Base-by-base conservation (phyloP, 139 green algal species). In the Zygnema cylindricum region DNA sequence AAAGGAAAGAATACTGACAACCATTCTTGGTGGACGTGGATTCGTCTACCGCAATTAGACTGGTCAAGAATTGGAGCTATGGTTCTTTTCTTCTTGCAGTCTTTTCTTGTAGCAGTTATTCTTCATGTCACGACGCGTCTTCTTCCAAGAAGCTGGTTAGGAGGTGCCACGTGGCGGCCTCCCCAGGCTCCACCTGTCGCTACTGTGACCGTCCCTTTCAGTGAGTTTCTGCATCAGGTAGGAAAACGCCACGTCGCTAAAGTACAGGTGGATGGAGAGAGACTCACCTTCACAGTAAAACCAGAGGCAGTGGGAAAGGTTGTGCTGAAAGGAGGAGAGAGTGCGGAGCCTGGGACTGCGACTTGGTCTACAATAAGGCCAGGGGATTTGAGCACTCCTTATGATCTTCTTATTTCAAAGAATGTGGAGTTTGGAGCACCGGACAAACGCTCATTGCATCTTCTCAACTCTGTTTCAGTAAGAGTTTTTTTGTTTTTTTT, bases 371-470 rank as follows among this genome's bases (percentile, higher is more conserved):
- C 95, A 0, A 87, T 94, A 35, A 91, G 94, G 23, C 96, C 96
- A 1, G 82, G 77, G 0, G 96, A 98, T 89, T 95, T 96, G 91
- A 86, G 82, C 54, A 93, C 94, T 33, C 96, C 96, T 0, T 98
- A 98, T 82, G 93, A 94, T 0, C n/a, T 90, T 42, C 69, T 96
- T 84, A 42, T 93, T 2, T 86, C 86, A 35, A 95, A 97, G 84
- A 84, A 90, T 7, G 91, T 97, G 2, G 88, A 94, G 55, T 96
- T 98, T 89, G 92, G 81, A 0, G 94, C 94, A 1, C 76, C 95
- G n/a, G 94, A 97, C 38, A 88, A 89, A 77, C 40, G 23, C 2
- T 43, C 54, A 33, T 90, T 84, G 55, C 93, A 92, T 41, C 69
- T 81, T 32, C 35, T 96, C 30, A 81, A 94, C 25, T 95, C 88